Base-by-base conservation (phyloP, 2,329 filamentous ascomycete genomes). In the Fusarium brevicatenulatum region DNA sequence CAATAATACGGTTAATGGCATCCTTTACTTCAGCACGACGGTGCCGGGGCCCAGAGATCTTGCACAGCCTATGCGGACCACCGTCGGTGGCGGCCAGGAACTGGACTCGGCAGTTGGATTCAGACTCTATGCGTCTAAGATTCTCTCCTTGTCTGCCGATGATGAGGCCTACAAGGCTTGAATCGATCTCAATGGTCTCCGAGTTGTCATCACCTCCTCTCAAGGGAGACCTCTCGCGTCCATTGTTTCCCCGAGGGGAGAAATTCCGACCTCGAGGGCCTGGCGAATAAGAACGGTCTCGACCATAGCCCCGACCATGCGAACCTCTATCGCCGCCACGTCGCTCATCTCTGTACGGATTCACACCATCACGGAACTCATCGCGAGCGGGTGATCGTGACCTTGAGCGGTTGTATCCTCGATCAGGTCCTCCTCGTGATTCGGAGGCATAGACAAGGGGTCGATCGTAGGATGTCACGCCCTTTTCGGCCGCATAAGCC, bases 91-190 rank as follows among this genome's bases (percentile, higher is more conserved):
- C 89, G 39, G 94, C 92, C 67, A 97, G 87, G 80, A 97, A 97
- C 82, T 97, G 95, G 32, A 97, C 94, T 66, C 95, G 89, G 76
- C 94, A 95, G 60, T 90, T 90, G 53, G 92, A 94, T 76, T 97
- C 94, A 50, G 89, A 86, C 82, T 97, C 95, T 73, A 97, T 94
- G 66, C 93, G 91, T 74, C 94, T 88, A 47, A 97, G 85, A 76
- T 97, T 97, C 83, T 97, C 95, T 74, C 95, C 95, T 79, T 95
- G 93, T 68, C 95, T 91, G 59, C 95, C 95, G 79, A 97, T 97
- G 78, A 97, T 97, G 39, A 97, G 86, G 46, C 95, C 95, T 57
- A 97, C 95, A 53, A 97, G 87, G 77, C 91, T 93, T 28, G 93
- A 94, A 80, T 97, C 94, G 78, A 97, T 94, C 77, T 92, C 89